Percentiles rank a stretch among this genome's conserved stretches.
Conservation (phyloP, 345 rosid genomes). For the Salix dunnii region DNA sequence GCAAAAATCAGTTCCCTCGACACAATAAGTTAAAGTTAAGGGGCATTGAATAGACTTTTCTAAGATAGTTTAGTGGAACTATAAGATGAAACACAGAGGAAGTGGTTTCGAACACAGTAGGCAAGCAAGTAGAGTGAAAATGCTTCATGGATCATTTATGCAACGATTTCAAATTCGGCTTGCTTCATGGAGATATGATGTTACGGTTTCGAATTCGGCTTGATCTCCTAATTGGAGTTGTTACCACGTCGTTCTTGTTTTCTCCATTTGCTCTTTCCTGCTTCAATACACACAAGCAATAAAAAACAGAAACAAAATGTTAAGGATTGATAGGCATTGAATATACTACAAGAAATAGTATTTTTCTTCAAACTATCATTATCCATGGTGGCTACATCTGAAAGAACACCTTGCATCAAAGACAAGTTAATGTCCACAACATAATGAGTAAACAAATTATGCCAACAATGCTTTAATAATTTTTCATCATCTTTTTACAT, state of each 20-base stretch:
- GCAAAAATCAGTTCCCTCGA: background rate
- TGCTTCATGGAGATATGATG: conserved; percentile 26
- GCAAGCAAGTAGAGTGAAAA: background rate
- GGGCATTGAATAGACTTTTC: background rate
- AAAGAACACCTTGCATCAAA: too few species aligned
- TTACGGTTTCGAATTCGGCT: conserved; percentile 33
- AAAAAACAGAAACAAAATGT: background rate
- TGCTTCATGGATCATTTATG: too few species aligned
- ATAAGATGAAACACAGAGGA: conserved; percentile 26
- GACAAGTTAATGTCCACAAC: too few species aligned
- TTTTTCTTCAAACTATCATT: too few species aligned
- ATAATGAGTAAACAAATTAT: too few species aligned
- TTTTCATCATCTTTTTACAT: too few species aligned
- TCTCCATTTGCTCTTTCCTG: conserved; percentile 25
- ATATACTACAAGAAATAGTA: too few species aligned
- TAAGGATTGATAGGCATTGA: too few species aligned
- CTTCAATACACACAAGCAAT: conserved; percentile 16
- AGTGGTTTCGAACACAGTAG: conserved; percentile 15
- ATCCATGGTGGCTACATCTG: too few species aligned
- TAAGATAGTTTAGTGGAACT: background rate
- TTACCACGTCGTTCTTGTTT: conserved; percentile 1
- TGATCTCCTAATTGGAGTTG: conserved; percentile 48
- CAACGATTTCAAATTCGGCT: too few species aligned
- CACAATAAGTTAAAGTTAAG: background rate
- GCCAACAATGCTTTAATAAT: too few species aligned